These are phyloP conservation scores for Primulina huaijiensis DNA, from an alignment of 257 asterid genomes.

Conservation along the genomic window DNA sequence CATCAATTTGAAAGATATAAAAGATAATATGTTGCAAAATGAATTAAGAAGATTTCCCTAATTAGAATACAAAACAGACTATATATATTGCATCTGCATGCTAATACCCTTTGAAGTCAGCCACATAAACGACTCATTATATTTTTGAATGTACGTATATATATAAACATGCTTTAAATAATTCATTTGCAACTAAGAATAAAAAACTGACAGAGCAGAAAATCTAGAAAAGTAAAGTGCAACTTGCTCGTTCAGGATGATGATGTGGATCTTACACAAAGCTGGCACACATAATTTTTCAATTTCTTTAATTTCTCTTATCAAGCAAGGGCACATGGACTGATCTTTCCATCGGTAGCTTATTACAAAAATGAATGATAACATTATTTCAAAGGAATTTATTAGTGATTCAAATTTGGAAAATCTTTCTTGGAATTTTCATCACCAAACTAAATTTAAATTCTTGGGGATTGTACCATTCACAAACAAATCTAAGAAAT, in stretches of 20 bases:
- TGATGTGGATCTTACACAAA: not conserved
- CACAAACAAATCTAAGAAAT: slow-evolving; percentile 7
- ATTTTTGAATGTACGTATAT: no score
- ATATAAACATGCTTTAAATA: not conserved
- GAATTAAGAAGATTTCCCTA: slow-evolving; percentile 1
- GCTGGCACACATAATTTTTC: not conserved
- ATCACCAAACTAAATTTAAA: slow-evolving; percentile 15
- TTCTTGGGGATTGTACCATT: not conserved
- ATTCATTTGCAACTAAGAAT: not conserved
- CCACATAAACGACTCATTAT: not conserved
- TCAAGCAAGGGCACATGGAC: not conserved
- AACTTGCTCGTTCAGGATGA: slow-evolving; percentile 2
- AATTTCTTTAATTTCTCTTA: not conserved
- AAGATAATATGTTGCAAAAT: slow-evolving; percentile 6
- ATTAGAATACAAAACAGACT: not conserved
- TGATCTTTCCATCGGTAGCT: not conserved
- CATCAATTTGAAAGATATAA: slow-evolving; percentile 8
- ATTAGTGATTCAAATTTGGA: not conserved
- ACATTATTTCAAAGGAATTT: not conserved
- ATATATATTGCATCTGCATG: no score
- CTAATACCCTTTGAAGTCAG: slow-evolving; percentile 2
- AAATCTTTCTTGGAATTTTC: not conserved
- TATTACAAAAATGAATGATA: no score
- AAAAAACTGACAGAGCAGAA: not conserved
- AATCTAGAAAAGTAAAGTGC: not conserved